These are phyloP conservation scores for Coprinopsis cinerea DNA, from an alignment of 768 basidiomycete genomes.

Conservation along the genomic window DNA sequence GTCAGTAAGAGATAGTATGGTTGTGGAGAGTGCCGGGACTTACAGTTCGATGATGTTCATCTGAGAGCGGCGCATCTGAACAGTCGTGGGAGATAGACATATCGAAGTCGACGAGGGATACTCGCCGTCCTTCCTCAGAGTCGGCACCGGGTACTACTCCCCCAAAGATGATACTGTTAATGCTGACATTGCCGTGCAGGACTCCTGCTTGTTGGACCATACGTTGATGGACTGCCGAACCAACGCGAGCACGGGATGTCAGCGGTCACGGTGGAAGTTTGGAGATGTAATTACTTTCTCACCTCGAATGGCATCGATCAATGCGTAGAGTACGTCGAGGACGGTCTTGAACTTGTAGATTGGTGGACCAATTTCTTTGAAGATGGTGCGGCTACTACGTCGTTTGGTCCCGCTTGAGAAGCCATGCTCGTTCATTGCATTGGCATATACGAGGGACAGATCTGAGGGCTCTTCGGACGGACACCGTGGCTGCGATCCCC, in stretches of 20 bases:
- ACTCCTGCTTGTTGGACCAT: neutral
- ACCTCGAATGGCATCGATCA: neutral
- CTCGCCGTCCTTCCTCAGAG: neutral
- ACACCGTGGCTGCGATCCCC: too few species aligned
- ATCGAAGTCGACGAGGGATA: slow-evolving; percentile 6
- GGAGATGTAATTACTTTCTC: too few species aligned
- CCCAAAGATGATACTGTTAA: slow-evolving; percentile 4
- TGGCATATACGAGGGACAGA: too few species aligned
- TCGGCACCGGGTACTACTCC: neutral
- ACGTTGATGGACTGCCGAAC: neutral
- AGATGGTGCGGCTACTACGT: neutral
- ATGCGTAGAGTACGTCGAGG: neutral
- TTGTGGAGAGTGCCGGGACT: too few species aligned
- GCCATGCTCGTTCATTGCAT: too few species aligned
- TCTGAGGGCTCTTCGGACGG: too few species aligned
- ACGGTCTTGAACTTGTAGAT: neutral
- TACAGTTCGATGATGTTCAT: neutral
- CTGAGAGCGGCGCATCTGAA: neutral
- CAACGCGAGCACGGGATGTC: neutral
- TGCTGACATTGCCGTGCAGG: slow-evolving; percentile 5
- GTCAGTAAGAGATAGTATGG: too few species aligned
- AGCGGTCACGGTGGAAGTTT: neutral
- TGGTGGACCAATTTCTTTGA: neutral
- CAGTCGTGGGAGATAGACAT: neutral
- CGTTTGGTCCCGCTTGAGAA: neutral